phyloP scores from a whole-genome alignment of 2,329 filamentous ascomycete species.

The Apiospora rasikravindrae region DNA sequence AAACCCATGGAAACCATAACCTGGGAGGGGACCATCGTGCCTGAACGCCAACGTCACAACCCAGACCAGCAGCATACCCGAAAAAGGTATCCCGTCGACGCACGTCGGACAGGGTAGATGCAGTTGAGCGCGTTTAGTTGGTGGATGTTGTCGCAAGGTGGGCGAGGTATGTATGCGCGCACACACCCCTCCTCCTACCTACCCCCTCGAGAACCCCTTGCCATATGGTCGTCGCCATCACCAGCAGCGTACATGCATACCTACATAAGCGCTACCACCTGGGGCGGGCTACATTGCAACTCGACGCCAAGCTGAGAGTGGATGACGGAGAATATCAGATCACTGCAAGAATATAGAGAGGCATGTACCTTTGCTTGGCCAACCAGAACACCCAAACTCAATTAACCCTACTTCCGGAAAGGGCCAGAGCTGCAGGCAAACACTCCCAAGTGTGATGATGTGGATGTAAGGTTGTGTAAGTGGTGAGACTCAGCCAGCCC shows the following conservation, averaged over 20 bases:
- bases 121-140: background rate
- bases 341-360: background rate
- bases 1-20: background rate
- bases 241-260: background rate
- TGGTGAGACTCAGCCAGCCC: background rate
- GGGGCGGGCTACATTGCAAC: background rate
- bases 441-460: background rate
- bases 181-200: background rate
- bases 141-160: background rate
- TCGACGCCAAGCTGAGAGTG: background rate
- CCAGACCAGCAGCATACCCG: background rate
- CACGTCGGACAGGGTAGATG: slow-evolving; percentile 2
- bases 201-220: background rate
- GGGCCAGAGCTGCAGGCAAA: background rate
- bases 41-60: slow-evolving; percentile 15
- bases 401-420: background rate
- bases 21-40: background rate
- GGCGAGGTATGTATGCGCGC: background rate
- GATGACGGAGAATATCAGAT: background rate
- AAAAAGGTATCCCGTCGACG: slow-evolving; percentile 13
- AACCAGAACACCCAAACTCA: background rate
- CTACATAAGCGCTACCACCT: background rate
- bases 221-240: background rate
- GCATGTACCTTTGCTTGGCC: background rate
- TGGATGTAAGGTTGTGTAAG: background rate